Evolutionary conservation across 164 flowering plant species (phyloP).

Genomic region (Umbilicus rupestris): DNA sequence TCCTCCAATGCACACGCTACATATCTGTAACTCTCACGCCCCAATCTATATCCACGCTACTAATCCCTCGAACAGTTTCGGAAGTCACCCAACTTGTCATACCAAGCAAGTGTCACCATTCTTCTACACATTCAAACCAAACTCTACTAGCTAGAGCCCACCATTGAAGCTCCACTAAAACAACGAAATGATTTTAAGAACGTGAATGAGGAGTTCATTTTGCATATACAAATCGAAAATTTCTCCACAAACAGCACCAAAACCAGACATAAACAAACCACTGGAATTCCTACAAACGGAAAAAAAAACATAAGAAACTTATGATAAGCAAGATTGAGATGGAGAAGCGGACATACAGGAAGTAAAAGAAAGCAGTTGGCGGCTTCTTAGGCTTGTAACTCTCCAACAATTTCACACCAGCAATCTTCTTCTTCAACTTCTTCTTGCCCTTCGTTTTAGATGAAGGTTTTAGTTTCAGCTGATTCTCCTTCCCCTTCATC

Average conservation of each 20-base stretch:
- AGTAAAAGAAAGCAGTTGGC: conserved; percentile 88
- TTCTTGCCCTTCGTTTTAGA: conserved; percentile 17
- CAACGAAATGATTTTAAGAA: background rate
- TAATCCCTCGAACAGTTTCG: background rate
- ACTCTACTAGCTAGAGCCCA: background rate
- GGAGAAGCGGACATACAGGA: conserved; percentile 38
- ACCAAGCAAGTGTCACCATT: background rate
- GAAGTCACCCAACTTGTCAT: background rate
- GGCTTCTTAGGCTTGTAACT: conserved; percentile 79
- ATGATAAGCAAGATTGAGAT: background rate
- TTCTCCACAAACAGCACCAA: background rate
- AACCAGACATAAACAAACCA: background rate
- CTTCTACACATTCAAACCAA: background rate
- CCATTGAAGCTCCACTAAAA: background rate
- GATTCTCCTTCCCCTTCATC: conserved; percentile 15
- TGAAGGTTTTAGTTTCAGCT: conserved; percentile 6
- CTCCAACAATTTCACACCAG: conserved; percentile 20
- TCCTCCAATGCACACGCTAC: background rate
- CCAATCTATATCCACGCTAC: background rate
- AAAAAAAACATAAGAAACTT: background rate
- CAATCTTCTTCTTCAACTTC: conserved; percentile 27
- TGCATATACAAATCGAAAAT: background rate
- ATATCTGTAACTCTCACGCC: background rate
- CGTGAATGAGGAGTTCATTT: background rate
- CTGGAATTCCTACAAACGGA: background rate